A percentile compares a stretch with the other conserved stretches of the same genome.
Evolutionary conservation across 75 land plant species (phyloP).

Genomic region (Chamaecyparis obtusa): DNA sequence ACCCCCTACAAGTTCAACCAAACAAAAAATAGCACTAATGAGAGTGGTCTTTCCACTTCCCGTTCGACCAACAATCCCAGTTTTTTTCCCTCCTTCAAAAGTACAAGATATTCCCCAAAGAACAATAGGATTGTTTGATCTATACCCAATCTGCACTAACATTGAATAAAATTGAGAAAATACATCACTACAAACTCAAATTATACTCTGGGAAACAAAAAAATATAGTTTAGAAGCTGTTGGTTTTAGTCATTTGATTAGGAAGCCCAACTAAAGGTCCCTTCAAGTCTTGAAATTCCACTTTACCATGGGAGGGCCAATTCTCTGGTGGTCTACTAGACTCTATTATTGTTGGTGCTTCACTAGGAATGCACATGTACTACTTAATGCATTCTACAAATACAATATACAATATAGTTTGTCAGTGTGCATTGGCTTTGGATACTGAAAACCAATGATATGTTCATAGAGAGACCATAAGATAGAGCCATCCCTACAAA

Average conservation of each 20-base stretch:
- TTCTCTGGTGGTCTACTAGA: conserved; percentile 25
- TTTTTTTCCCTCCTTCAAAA: conserved; percentile 52
- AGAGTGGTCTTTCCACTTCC: conserved; percentile 66
- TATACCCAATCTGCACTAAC: conserved; percentile 53
- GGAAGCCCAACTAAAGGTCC: conserved; percentile 14
- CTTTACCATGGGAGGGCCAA: conserved; percentile 50
- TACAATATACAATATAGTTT: conserved; percentile 41
- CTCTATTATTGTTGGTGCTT: conserved; percentile 33
- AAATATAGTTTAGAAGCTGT: not conserved
- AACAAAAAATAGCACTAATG: conserved; percentile 45
- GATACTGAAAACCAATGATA: conserved; percentile 29
- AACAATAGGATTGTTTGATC: conserved; percentile 50
- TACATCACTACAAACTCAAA: not conserved
- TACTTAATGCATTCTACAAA: conserved; percentile 49
- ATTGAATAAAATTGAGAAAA: not conserved
- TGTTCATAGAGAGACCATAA: conserved; percentile 46
- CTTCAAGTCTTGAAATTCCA: conserved; percentile 36
- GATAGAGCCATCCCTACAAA: conserved; percentile 47
- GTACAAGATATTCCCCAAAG: conserved; percentile 68
- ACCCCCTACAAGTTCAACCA: conserved; percentile 52
- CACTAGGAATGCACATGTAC: conserved; percentile 38
- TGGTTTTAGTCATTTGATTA: not conserved
- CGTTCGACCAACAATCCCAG: conserved; percentile 50
- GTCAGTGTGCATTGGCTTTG: conserved; percentile 41
- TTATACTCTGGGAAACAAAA: not conserved